Conservation (phyloP, 2,329 filamentous ascomycete genomes). For the Trichophyton simii region DNA sequence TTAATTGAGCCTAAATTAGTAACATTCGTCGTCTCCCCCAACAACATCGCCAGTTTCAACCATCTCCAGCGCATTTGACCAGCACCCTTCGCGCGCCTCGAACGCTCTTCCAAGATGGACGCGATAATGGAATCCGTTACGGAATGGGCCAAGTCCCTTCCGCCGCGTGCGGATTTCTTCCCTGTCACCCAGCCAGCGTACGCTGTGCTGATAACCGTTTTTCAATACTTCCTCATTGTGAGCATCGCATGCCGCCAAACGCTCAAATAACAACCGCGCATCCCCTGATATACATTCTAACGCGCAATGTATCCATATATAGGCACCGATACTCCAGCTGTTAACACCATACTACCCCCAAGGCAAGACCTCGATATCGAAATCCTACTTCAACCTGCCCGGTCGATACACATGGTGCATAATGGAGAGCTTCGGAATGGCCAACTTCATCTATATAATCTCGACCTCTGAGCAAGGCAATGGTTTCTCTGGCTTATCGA, state of each 20-base stretch:
- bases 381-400: slow-evolving; percentile 67
- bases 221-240: slow-evolving; percentile 35
- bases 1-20: slow-evolving; percentile 44
- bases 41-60: slow-evolving; percentile 21
- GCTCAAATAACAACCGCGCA: background rate
- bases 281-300: background rate
- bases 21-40: slow-evolving; percentile 60
- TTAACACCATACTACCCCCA: slow-evolving; percentile 69
- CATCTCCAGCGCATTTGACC: slow-evolving; percentile 36
- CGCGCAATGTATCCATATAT: background rate
- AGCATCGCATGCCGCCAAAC: slow-evolving; percentile 20
- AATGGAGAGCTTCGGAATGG: slow-evolving; percentile 73
- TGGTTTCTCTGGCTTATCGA: slow-evolving; percentile 20
- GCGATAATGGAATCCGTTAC: slow-evolving; percentile 14
- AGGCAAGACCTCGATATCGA: slow-evolving; percentile 68
- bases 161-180: slow-evolving; percentile 19
- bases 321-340: slow-evolving; percentile 69
- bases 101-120: slow-evolving; percentile 48
- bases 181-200: slow-evolving; percentile 30
- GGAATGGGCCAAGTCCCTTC: slow-evolving; percentile 17
- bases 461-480: slow-evolving; percentile 47
- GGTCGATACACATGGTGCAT: slow-evolving; percentile 76
- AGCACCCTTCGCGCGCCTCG: slow-evolving; percentile 60
- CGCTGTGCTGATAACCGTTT: slow-evolving; percentile 23
- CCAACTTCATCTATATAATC: slow-evolving; percentile 70